A percentile compares a stretch with the other conserved stretches of the same genome.
Evolutionary conservation across 371 early-diverging fungal genomes (phyloP).

Genomic region (Mycotypha africana): DNA sequence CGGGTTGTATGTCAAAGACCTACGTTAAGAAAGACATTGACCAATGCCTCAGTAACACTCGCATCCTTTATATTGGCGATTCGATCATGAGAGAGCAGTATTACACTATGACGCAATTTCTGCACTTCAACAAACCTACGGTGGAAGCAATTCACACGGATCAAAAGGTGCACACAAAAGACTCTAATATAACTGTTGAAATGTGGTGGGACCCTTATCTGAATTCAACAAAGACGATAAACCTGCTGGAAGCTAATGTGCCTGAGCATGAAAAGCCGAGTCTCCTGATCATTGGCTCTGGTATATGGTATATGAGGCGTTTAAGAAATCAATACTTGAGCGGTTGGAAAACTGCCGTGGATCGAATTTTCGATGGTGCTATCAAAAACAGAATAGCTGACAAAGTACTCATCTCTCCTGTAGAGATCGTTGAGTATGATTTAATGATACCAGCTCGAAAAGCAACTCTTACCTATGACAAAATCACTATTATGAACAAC

Average conservation of each 20-base stretch:
- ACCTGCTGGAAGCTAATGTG: slow-evolving; percentile 21
- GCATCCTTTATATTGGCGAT: slow-evolving; percentile 46
- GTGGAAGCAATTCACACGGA: slow-evolving; percentile 35
- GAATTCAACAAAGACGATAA: slow-evolving; percentile 40
- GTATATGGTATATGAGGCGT: slow-evolving; percentile 56
- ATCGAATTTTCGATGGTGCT: slow-evolving; percentile 29
- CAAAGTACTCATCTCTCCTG: slow-evolving; percentile 28
- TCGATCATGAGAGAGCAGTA: slow-evolving; percentile 55
- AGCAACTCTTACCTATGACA: slow-evolving; percentile 31
- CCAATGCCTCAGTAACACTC: slow-evolving; percentile 40
- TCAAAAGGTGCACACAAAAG: slow-evolving; percentile 20
- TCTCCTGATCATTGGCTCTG: slow-evolving; percentile 51
- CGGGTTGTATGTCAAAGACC: slow-evolving; percentile 52
- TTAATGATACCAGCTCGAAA: slow-evolving; percentile 34
- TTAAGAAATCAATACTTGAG: slow-evolving; percentile 23
- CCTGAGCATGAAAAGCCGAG: slow-evolving; percentile 25
- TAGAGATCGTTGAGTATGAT: slow-evolving; percentile 27
- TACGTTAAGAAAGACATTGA: slow-evolving; percentile 37
- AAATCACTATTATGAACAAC: slow-evolving; percentile 51
- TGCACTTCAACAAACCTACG: slow-evolving; percentile 16
- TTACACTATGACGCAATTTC: slow-evolving; percentile 40
- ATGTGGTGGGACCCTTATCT: slow-evolving; percentile 69
- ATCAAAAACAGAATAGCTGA: slow-evolving; percentile 24
- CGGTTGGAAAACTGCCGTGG: slow-evolving; percentile 45
- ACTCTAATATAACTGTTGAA: slow-evolving; percentile 31